Conservation (phyloP, 2,329 filamentous ascomycete species). For the Botrytis aclada region DNA sequence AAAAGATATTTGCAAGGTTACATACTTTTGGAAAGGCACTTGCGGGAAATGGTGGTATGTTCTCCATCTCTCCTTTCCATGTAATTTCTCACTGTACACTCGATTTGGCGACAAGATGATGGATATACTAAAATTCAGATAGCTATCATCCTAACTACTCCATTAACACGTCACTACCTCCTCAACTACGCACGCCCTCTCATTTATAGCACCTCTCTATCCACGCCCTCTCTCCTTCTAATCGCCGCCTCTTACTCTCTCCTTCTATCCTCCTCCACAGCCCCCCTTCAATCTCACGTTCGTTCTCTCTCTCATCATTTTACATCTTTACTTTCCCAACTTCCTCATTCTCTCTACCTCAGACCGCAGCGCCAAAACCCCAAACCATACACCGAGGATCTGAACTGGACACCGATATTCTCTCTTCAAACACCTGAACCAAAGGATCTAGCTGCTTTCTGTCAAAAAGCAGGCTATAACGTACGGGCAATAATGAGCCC, state of each 20-base stretch:
- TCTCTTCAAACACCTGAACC: slow-evolving; percentile 58
- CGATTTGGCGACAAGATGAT: not conserved
- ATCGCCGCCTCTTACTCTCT: slow-evolving; percentile 45
- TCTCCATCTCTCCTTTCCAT: slow-evolving; percentile 28
- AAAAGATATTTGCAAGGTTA: slow-evolving; percentile 47
- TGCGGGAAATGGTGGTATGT: slow-evolving; percentile 40
- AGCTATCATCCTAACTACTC: slow-evolving; percentile 31
- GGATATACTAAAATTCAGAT: slow-evolving; percentile 39
- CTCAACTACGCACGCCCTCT: slow-evolving; percentile 39
- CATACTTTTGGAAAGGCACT: slow-evolving; percentile 55
- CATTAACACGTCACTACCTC: slow-evolving; percentile 27
- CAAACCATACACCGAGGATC: slow-evolving; percentile 23
- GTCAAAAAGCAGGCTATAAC: slow-evolving; percentile 57
- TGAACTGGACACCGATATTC: slow-evolving; percentile 58
- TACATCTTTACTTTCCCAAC: slow-evolving; percentile 41
- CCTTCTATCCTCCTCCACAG: slow-evolving; percentile 49
- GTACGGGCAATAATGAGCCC: slow-evolving; percentile 66
- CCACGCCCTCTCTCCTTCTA: slow-evolving; percentile 42
- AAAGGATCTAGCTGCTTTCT: slow-evolving; percentile 55
- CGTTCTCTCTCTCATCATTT: not conserved
- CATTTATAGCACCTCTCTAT: slow-evolving; percentile 44
- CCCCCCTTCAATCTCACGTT: slow-evolving; percentile 27
- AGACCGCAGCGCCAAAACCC: slow-evolving; percentile 40
- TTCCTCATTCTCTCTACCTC: slow-evolving; percentile 35
- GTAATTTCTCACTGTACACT: not conserved